Evolutionary conservation across 2,329 filamentous ascomycete species (phyloP), one percentile per base, ranked within the genome.

Genomic region (Pseudocercospora macadamiae): DNA sequence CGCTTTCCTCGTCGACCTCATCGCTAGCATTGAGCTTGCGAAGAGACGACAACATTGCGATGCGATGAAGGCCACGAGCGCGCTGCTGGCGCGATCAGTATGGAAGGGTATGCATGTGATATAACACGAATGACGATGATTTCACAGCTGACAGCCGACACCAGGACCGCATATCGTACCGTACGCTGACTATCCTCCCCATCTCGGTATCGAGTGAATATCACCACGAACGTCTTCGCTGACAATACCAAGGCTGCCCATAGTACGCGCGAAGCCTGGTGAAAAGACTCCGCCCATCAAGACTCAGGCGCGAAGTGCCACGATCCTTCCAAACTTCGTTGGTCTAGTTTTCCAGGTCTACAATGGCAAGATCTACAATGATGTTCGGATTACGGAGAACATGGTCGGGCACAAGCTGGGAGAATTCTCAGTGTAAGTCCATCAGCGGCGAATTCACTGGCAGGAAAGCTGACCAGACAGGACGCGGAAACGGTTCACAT

Each of bases 371-470:
- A 84, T 83, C 28, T 96, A 96, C 76, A 79, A 88, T 68, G 90
- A 95, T 67, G 83, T 96, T 55, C 83, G 82, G 65, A 89, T 97
- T 64, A 96, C 92, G 14, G 93, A 96, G 74, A 90, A 96, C 71
- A 97, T 97, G 93, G 93, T 97, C 51, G 93, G 93, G 54, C 89
- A 95, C 77, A 97, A 96, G 79, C 82, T 97, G 67, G 93, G 93
- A 69, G 93, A 97, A 78, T 97, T 96, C 75, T 87, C 91, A 63
- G 81, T 86, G 92, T 96, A 84, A 71, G 91, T 86, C 45, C 4
- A n/a, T 19, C 21, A 19, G 14, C 28, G 6, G 19, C 23, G 48
- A 14, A 21, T n/a, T 39, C 23, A 32, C 5, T 6, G 44, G 5
- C 30, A 12, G n/a, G 48, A 47, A 37, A 48, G 51, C 39, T 60